These are phyloP conservation scores for Phaeosphaeriaceae sp. DNA, from an alignment of 2,329 filamentous ascomycete species.

Conservation along the genomic window DNA sequence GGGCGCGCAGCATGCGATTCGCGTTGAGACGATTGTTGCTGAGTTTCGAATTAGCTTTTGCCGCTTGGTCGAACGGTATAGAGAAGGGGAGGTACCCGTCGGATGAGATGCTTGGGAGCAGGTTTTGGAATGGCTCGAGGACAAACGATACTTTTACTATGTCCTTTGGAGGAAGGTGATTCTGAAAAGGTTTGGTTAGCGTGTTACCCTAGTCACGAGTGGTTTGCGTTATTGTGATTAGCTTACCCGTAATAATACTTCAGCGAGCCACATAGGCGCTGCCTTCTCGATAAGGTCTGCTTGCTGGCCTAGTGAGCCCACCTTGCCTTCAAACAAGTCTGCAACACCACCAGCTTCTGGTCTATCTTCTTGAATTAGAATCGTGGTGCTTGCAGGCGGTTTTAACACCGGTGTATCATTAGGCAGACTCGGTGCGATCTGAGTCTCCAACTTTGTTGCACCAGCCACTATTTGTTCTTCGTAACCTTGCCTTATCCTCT, in stretches of 20 bases:
- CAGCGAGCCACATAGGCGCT: constrained; percentile 90
- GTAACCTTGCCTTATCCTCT: constrained; percentile 75
- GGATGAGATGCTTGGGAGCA: constrained; percentile 74
- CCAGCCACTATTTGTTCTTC: constrained; percentile 68
- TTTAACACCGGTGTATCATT: constrained; percentile 79
- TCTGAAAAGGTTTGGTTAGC: constrained; percentile 56
- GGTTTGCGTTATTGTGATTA: neutral
- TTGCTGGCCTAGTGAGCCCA: constrained; percentile 76
- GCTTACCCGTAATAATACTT: constrained; percentile 75
- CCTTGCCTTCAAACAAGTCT: constrained; percentile 89
- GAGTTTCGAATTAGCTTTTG: constrained; percentile 31
- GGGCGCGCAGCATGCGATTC: constrained; percentile 93
- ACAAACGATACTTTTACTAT: constrained; percentile 95
- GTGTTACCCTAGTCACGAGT: no score
- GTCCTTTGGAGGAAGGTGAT: constrained; percentile 84
- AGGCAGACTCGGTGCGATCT: constrained; percentile 71
- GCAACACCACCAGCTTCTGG: constrained; percentile 70
- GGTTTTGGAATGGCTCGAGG: constrained; percentile 78
- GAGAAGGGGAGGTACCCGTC: constrained; percentile 64
- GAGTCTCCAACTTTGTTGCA: constrained; percentile 61
- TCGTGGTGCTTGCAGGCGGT: constrained; percentile 67
- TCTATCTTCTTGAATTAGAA: constrained; percentile 70
- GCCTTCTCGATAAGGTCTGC: constrained; percentile 84
- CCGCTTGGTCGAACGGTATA: constrained; percentile 30
- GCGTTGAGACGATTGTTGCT: constrained; percentile 91